Evolutionary conservation across 192 early-diverging fungal species (phyloP).

Genomic region (Obelidium mucronatum): DNA sequence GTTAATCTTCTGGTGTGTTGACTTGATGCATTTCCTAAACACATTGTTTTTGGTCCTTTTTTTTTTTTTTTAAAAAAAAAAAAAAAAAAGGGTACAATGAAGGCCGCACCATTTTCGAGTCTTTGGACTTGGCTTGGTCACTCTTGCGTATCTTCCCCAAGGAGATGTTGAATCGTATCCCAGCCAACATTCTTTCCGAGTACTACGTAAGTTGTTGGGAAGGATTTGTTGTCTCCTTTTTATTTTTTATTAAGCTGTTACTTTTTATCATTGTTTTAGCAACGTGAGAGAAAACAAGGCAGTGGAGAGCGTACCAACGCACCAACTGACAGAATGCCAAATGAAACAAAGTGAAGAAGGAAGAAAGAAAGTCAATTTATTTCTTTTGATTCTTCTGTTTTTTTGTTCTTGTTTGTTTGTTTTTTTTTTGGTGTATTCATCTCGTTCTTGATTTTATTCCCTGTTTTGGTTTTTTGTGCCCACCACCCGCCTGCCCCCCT

Average conservation of each 20-base stretch:
- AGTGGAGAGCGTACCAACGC: constrained; percentile 21
- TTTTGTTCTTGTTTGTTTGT: too few relatives aligned
- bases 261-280: not conserved
- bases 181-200: constrained; percentile 92
- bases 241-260: not conserved
- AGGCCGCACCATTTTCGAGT: constrained; percentile 95
- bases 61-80: constrained; percentile 7
- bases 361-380: too few relatives aligned
- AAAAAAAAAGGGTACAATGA: constrained; percentile 79
- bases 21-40: not conserved
- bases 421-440: too few relatives aligned
- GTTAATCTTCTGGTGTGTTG: not conserved
- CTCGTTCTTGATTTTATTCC: too few relatives aligned
- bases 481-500: too few relatives aligned
- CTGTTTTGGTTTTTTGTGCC: too few relatives aligned
- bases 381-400: too few relatives aligned
- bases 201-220: constrained; percentile 67
- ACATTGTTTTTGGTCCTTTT: not conserved
- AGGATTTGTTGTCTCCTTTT: not conserved
- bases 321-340: constrained; percentile 32
- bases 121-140: constrained; percentile 97
- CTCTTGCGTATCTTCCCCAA: constrained; percentile 99
- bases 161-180: constrained; percentile 99
- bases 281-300: constrained; percentile 40
- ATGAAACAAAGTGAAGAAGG: constrained; percentile 6